These are phyloP conservation scores for Podospora sp. DNA, from an alignment of 495 filamentous ascomycete species.

Conservation along the genomic window DNA sequence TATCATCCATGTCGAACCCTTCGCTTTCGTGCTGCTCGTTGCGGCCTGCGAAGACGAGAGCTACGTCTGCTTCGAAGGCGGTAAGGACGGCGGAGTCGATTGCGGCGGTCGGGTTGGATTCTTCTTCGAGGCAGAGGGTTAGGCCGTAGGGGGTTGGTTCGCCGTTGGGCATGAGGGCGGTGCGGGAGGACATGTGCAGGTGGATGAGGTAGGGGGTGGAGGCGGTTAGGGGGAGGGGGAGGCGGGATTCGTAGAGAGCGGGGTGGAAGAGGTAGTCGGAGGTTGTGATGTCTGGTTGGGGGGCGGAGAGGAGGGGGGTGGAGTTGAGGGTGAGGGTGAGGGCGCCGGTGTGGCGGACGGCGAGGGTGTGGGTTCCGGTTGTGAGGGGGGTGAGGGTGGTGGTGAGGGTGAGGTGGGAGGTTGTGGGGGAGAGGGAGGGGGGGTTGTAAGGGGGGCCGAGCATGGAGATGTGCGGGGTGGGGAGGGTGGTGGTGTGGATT, in stretches of 20 bases:
- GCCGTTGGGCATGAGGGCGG: not conserved
- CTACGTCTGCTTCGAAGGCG: not conserved
- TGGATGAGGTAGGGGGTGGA: not conserved
- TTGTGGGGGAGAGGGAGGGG: not conserved
- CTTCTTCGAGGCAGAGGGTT: conserved; percentile 1
- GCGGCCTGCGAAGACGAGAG: not conserved
- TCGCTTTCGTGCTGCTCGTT: conserved; percentile 1
- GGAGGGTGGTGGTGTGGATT: not conserved
- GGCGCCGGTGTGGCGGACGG: conserved; percentile 1
- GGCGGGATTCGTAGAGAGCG: conserved; percentile 3
- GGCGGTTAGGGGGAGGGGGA: not conserved
- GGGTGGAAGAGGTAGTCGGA: conserved; percentile 9
- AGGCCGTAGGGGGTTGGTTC: not conserved
- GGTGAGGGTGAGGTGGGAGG: not conserved
- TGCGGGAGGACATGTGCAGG: not conserved
- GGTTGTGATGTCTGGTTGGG: not conserved
- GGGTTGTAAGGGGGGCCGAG: not conserved
- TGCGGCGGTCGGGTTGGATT: not conserved
- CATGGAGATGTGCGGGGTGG: conserved; percentile 7
- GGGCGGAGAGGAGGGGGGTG: not conserved
- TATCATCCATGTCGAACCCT: not conserved
- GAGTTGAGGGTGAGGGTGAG: conserved; percentile 1
- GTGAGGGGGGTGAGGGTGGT: not conserved
- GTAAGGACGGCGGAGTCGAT: not conserved
- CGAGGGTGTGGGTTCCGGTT: conserved; percentile 5